Conservation (phyloP, 768 basidiomycete species). For the Boletus rufocinnamomeus region DNA sequence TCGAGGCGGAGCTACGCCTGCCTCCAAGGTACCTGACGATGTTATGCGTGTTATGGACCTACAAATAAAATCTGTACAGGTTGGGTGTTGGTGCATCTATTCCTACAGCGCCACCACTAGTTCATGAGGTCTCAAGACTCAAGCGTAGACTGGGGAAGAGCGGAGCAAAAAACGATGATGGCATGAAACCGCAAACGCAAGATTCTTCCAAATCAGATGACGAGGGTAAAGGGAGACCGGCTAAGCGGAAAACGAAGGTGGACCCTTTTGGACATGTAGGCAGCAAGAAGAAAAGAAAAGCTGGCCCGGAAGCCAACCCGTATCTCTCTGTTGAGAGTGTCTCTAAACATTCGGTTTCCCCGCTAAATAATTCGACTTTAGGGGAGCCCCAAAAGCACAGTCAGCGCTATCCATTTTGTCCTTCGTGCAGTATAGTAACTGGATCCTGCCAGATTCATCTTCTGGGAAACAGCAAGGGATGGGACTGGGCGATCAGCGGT, state of each 20-base stretch:
- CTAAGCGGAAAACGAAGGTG: constrained; percentile 57
- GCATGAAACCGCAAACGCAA: constrained; percentile 36
- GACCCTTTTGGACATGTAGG: constrained; percentile 55
- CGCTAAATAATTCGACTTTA: not conserved
- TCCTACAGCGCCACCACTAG: constrained; percentile 46
- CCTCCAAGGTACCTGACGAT: constrained; percentile 58
- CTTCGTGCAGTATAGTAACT: constrained; percentile 3
- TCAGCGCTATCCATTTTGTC: constrained; percentile 11
- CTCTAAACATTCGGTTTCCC: not conserved
- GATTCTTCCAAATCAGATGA: constrained; percentile 39
- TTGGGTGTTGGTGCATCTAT: constrained; percentile 74
- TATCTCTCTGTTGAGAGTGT: not conserved
- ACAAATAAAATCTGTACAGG: constrained; percentile 38
- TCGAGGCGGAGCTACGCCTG: constrained; percentile 66
- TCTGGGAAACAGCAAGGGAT: constrained; percentile 8
- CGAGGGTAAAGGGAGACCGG: constrained; percentile 56
- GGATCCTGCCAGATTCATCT: constrained; percentile 5
- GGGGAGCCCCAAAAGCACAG: constrained; percentile 10
- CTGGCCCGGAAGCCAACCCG: constrained; percentile 6
- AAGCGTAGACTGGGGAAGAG: constrained; percentile 57
- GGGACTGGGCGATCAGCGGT: not conserved
- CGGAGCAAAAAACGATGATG: constrained; percentile 48
- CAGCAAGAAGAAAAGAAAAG: constrained; percentile 49
- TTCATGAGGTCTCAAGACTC: constrained; percentile 61
- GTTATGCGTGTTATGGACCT: not conserved